These are phyloP conservation scores for Sanchytrium tribonematis DNA, from an alignment of 371 early-diverging fungal genomes.

Conservation along the genomic window DNA sequence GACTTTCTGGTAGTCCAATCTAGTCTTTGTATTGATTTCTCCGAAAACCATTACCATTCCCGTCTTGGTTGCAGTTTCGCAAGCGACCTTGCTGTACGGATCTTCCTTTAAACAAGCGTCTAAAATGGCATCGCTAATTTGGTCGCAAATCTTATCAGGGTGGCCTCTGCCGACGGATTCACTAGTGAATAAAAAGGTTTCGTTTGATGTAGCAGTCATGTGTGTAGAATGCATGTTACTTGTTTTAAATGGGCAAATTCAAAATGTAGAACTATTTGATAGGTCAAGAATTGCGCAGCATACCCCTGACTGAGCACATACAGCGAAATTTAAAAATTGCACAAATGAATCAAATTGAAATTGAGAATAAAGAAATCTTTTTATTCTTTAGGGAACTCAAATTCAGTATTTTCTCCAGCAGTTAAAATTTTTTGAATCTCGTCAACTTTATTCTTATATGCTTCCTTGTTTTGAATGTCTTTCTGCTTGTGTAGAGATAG, in stretches of 20 bases:
- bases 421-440: not conserved
- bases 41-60: constrained; percentile 98
- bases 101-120: constrained; percentile 78
- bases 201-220: not conserved
- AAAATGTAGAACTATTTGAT: too few relatives aligned
- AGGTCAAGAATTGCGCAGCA: too few relatives aligned
- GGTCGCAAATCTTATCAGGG: constrained; percentile 98
- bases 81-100: constrained; percentile 90
- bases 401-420: too few relatives aligned
- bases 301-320: too few relatives aligned
- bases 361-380: too few relatives aligned
- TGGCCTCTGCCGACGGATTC: constrained; percentile 98
- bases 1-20: constrained; percentile 88
- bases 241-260: not conserved
- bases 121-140: constrained; percentile 90
- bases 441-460: not conserved
- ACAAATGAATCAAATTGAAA: too few relatives aligned
- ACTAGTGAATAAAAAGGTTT: constrained; percentile 87
- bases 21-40: constrained; percentile 93
- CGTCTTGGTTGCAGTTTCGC: constrained; percentile 96
- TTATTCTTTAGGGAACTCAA: too few relatives aligned
- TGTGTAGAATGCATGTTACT: not conserved
- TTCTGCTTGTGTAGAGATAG: not conserved
- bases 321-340: too few relatives aligned
- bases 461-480: not conserved